Base-by-base conservation (phyloP, 495 filamentous ascomycete species). In the Hypoxylon fuscum region DNA sequence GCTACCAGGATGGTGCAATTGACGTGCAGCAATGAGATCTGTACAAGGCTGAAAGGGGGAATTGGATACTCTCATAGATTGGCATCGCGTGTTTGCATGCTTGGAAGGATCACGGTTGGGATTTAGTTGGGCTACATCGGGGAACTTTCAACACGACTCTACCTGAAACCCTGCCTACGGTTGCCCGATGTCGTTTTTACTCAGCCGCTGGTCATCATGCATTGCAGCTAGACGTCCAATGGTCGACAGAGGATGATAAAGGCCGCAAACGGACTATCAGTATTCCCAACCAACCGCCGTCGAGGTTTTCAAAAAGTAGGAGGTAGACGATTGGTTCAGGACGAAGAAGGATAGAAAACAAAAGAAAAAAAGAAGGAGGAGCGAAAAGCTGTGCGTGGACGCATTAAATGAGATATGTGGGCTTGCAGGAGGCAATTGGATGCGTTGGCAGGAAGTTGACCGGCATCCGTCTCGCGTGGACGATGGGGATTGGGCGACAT, bases 11-110 rank as follows among this genome's bases (percentile, higher is more conserved):
- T 47, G 55, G 48, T 59, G 47, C 57, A 34, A 62, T 43, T 72
- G 69, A 72, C 69, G 67, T 70, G 69, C 69, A 72, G 53, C 55
- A 57, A 59, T 56, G 58, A 69, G 56, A 71, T 61, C 66, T 62
- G 66, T 69, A 68, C 69, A 72, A 72, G 69, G 69, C 69, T 72
- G 69, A 72, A 72, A 65, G 58, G 61, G 61, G 69, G 57, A 58
- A 69, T 64, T 45, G 53, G 42, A 59, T 55, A 70, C 55, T 57
- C 50, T 53, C 62, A 50, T 43, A 52, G 40, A 67, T 52, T 53
- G 54, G 57, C 37, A 53, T 62, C 63, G 63, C 63, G 53, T 61
- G 62, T 66, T 55, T 57, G 52, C 63, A 57, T 48, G 42, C 57
- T 41, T 20, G 42, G 51, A 66, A 58, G 41, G 55, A 66, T 57